phyloP scores from a whole-genome alignment of 106 monocot genomes.

The Alisma plantagoaquatica region DNA sequence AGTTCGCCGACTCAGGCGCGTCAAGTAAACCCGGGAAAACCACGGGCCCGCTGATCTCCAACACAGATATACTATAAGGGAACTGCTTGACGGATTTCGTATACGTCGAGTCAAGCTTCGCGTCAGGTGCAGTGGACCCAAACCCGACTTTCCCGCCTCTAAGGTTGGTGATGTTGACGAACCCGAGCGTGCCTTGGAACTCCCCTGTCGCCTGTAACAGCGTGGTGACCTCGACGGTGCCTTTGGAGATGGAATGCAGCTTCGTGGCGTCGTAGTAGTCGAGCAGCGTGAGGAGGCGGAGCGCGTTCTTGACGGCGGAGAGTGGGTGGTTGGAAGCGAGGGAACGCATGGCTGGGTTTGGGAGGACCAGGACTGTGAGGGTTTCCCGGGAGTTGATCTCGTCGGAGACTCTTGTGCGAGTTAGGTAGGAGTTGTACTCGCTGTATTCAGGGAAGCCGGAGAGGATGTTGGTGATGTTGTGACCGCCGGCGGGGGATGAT shows the following conservation, averaged over 20 bases:
- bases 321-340: slow-evolving; percentile 14
- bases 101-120: slow-evolving; percentile 45
- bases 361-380: slow-evolving; percentile 12
- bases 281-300: slow-evolving; percentile 18
- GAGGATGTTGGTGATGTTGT: slow-evolving; percentile 16
- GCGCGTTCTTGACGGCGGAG: slow-evolving; percentile 15
- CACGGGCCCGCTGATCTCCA: slow-evolving; percentile 66
- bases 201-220: slow-evolving; percentile 86
- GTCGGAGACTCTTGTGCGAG: slow-evolving; percentile 13
- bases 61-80: slow-evolving; percentile 76
- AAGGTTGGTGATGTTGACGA: slow-evolving; percentile 81
- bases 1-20: slow-evolving; percentile 32
- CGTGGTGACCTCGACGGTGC: slow-evolving; percentile 47
- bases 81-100: slow-evolving; percentile 58
- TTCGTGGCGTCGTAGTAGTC: slow-evolving; percentile 17
- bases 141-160: slow-evolving; percentile 71
- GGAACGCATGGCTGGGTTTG: slow-evolving; percentile 8
- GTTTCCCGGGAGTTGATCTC: slow-evolving; percentile 23
- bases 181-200: slow-evolving; percentile 49
- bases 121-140: slow-evolving; percentile 37
- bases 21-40: slow-evolving; percentile 69
- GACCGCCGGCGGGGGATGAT: no score
- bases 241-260: slow-evolving; percentile 12
- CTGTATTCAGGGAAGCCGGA: slow-evolving; percentile 14
- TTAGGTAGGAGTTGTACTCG: slow-evolving; percentile 12